Conservation (phyloP, 2,329 filamentous ascomycete genomes). For the Pseudogymnoascus sp. region DNA sequence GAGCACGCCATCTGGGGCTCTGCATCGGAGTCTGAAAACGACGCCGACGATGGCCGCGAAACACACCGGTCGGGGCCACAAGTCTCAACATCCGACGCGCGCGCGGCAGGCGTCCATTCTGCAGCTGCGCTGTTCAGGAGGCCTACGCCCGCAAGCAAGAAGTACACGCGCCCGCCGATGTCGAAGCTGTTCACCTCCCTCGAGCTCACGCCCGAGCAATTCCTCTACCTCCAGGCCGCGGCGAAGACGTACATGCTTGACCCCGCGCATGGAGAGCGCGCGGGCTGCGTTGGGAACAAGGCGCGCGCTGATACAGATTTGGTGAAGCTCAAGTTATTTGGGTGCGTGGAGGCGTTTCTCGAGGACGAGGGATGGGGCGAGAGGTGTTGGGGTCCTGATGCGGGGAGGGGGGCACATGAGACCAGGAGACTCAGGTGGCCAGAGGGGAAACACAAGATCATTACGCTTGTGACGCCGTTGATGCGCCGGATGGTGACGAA, state of each 20-base stretch:
- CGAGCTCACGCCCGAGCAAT: constrained; percentile 23
- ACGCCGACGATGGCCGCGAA: constrained; percentile 15
- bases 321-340: constrained; percentile 25
- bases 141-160: constrained; percentile 23
- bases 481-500: constrained; percentile 30
- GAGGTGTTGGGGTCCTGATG: constrained; percentile 19
- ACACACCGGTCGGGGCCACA: constrained; percentile 10
- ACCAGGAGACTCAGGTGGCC: constrained; percentile 25
- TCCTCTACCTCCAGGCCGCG: constrained; percentile 24
- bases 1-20: constrained; percentile 25
- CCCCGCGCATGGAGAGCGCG: constrained; percentile 23
- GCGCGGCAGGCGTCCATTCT: constrained; percentile 24
- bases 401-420: constrained; percentile 12
- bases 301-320: constrained; percentile 22
- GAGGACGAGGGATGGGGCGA: constrained; percentile 27
- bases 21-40: constrained; percentile 14
- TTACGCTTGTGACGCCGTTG: constrained; percentile 23
- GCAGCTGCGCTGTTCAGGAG: constrained; percentile 24
- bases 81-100: constrained; percentile 17
- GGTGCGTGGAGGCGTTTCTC: constrained; percentile 23
- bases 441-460: constrained; percentile 22
- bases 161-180: constrained; percentile 26
- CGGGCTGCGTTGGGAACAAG: constrained; percentile 22
- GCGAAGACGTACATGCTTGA: constrained; percentile 30
- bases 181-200: constrained; percentile 24